Evolutionary conservation across 208 protist species (phyloP), one percentile per base, ranked within the genome.

Genomic region (Acanthamoeba triangularis): DNA sequence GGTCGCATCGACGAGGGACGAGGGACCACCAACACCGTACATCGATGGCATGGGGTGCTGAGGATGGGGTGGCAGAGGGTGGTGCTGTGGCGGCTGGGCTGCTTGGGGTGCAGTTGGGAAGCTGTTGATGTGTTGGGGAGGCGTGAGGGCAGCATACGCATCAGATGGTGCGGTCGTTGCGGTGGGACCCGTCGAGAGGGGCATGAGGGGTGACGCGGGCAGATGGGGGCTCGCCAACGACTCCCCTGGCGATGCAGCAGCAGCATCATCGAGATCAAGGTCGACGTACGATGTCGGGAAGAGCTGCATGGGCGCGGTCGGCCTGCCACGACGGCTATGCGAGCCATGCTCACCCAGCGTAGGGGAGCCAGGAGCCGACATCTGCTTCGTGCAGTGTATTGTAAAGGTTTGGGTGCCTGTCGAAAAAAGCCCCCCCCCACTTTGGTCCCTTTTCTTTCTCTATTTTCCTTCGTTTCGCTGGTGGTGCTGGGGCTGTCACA

Each of bases 271-370:
- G 8, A 52, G 20, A 14, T 82, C 37, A 7, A 82, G 74, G 11
- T 82, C 74, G 74, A 52, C 74, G 18, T 82, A 82, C 37, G 74
- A 82, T 0, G 74, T 82, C 6, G 74, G 74, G 18, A 82, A 82
- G 35, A 82, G 74, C 74, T 82, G 74, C 37, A 82, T 25, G 5
- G 74, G 74, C 37, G 74, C 74, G 7, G 74, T 3, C 4, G 37
- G 74, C 74, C 74, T 82, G 74, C 74, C 28, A 14, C 37, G 37
- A n/a, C 74, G 37, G 11, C 74, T 28, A 10, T 35, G 74, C 18
- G 74, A 82, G n/a, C n/a, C n/a, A n/a, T 72, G 63, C 6, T 28
- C 63, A 35, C 63, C 63, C 63, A 72, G 8, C n/a, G 7, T 30
- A 72, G 63, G 63, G 23, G 63, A 72, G 30, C 63, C 63, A 35